Base-by-base conservation (phyloP, 352 stramenopile species). In the Pythium sukuiense region DNA sequence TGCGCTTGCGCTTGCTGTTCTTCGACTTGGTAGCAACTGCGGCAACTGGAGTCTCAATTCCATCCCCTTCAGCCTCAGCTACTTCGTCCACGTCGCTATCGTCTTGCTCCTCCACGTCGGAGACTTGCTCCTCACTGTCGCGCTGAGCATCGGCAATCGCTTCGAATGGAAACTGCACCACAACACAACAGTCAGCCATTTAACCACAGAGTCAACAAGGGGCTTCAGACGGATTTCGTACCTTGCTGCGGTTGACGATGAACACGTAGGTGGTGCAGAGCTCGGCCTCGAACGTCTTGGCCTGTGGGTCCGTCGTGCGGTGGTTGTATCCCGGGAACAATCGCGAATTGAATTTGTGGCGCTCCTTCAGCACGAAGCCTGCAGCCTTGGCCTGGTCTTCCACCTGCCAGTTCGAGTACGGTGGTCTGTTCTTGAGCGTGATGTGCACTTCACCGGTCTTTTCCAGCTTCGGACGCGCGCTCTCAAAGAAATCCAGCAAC, bases 341-440 rank as follows among this genome's bases (percentile, higher is more conserved):
- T 0, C 70, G 61, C 24, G 86, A 78, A 62, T 93, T 78, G 68
- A 97, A 95, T 52, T 80, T 81, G 26, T 80, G 75, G 12, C 87
- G 74, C 56, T 87, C 77, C 55, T 96, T 95, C 18, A 96, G 65
- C 45, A 92, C 87, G 56, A 96, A 89, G 6, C 82, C 87, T 1
- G 72, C 76, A 2, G 59, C 59, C 43, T 85, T 85, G 4, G 89
- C 89, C 52, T 94, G 88, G 41, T 96, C 84, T 53, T 97, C 89
- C 37, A 97, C 78, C 46, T 83, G 74, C 89, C 89, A 97, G 59
- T 95, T 95, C 2, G 85, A 93, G 64, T 97, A 97, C 39, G 89
- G 89, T 20, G 88, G 87, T 29, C 77, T 74, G 29, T 80, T 94
- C 72, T 97, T 97, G 32, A 97, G 76, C 41, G 88, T 92, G 49